Evolutionary conservation across 192 early-diverging fungal genomes (phyloP).

Genomic region (Funneliformis mosseae): DNA sequence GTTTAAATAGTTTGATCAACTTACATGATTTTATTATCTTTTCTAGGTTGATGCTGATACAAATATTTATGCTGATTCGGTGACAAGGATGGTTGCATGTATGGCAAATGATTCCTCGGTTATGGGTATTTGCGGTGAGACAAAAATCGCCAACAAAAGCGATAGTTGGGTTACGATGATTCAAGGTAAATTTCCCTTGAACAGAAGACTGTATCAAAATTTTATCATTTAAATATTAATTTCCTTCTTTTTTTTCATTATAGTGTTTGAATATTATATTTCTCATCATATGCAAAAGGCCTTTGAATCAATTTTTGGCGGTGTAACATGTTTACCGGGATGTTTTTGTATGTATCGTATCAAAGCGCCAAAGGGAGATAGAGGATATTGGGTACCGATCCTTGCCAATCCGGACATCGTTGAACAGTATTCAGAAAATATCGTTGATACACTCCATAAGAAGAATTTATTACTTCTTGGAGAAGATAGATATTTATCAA

Average conservation of each 20-base stretch:
- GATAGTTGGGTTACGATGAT: constrained; percentile 81
- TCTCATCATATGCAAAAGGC: constrained; percentile 82
- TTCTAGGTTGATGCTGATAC: constrained; percentile 82
- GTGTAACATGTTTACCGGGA: constrained; percentile 81
- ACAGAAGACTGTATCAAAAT: not conserved
- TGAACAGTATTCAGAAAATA: constrained; percentile 83
- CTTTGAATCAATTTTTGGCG: constrained; percentile 85
- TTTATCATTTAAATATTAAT: constrained; percentile 14
- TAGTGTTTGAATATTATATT: constrained; percentile 87
- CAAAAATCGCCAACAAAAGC: constrained; percentile 80
- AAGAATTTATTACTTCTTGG: constrained; percentile 93
- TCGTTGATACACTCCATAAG: constrained; percentile 87
- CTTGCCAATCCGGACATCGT: constrained; percentile 83
- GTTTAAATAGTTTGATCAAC: not conserved
- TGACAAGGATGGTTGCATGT: constrained; percentile 68
- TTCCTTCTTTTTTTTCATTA: not conserved
- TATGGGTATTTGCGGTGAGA: constrained; percentile 80
- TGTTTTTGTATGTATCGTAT: constrained; percentile 90
- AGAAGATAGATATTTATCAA: constrained; percentile 94
- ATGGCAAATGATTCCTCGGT: constrained; percentile 73
- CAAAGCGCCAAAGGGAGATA: constrained; percentile 76
- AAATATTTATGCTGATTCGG: constrained; percentile 75
- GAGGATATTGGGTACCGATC: constrained; percentile 85
- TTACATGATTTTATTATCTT: not conserved
- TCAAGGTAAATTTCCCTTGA: constrained; percentile 44